Conservation (phyloP, 2,329 filamentous ascomycete species). For the Claviceps fusiformis region DNA sequence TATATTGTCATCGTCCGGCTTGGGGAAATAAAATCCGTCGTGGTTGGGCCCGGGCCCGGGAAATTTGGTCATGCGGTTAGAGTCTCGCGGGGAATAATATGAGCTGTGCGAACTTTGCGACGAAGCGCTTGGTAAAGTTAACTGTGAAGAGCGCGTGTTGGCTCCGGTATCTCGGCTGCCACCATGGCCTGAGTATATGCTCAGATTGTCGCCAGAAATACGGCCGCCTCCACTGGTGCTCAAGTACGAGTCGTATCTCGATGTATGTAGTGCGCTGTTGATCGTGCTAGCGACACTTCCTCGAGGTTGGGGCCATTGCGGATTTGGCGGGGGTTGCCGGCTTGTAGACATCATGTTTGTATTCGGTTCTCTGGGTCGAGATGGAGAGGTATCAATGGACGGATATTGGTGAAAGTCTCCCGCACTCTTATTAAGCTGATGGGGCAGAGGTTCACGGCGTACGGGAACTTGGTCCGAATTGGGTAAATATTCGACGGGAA, state of each 20-base stretch:
- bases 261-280: conserved; percentile 37
- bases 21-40: conserved; percentile 49
- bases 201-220: conserved; percentile 41
- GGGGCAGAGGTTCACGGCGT: conserved; percentile 62
- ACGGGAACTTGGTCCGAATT: conserved; percentile 48
- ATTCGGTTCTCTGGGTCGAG: conserved; percentile 30
- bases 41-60: conserved; percentile 22
- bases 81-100: conserved; percentile 36
- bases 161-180: conserved; percentile 26
- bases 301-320: conserved; percentile 55
- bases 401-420: conserved; percentile 86
- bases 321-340: conserved; percentile 58
- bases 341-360: conserved; percentile 51
- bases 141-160: conserved; percentile 17
- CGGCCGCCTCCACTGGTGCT: conserved; percentile 44
- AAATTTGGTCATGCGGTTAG: conserved; percentile 43
- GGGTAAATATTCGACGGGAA: conserved; percentile 60
- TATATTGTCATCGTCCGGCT: conserved; percentile 66
- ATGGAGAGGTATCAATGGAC: conserved; percentile 43
- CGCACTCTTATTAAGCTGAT: conserved; percentile 67
- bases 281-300: conserved; percentile 40
- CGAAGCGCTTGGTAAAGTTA: conserved; percentile 40
- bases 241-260: conserved; percentile 51
- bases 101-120: conserved; percentile 42
- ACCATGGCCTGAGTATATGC: conserved; percentile 42